Evolutionary conservation across 768 basidiomycete genomes (phyloP).

Genomic region (Krasilnikovozyma curviuscula): DNA sequence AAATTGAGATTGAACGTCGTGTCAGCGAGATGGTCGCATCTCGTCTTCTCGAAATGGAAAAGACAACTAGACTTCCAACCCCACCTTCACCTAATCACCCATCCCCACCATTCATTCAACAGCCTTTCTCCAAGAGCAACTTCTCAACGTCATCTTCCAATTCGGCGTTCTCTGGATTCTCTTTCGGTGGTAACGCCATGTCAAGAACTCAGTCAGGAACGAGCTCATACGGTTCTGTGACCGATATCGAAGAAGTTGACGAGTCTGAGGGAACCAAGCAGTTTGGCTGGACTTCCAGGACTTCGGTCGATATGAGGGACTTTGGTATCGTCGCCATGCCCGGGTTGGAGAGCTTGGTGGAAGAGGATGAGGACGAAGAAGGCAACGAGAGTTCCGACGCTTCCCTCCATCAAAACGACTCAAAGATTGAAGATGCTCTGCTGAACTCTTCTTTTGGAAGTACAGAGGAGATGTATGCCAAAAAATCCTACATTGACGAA

Average conservation of each 20-base stretch:
- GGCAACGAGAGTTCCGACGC: background rate
- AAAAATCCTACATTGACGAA: background rate
- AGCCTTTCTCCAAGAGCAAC: background rate
- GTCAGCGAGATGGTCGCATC: no score
- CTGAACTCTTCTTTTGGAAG: no score
- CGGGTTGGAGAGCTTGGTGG: slow-evolving; percentile 4
- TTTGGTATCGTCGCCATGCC: slow-evolving; percentile 5
- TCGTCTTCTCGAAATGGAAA: no score
- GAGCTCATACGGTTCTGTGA: background rate
- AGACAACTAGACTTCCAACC: no score
- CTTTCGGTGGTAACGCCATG: background rate
- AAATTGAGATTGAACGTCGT: background rate
- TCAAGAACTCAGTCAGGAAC: background rate
- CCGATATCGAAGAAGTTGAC: background rate
- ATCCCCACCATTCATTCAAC: slow-evolving; percentile 1
- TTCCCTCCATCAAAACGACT: background rate
- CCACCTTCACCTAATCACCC: no score
- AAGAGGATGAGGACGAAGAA: slow-evolving; percentile 8
- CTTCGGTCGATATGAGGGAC: slow-evolving; percentile 5
- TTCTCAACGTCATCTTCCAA: slow-evolving; percentile 1
- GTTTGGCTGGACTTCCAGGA: background rate
- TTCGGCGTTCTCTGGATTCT: slow-evolving; percentile 7
- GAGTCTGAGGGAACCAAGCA: background rate
- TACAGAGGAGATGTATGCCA: no score
- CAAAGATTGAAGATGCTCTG: background rate